Percentiles rank a stretch among this genome's conserved stretches.
Conservation (phyloP, 768 basidiomycete genomes). For the Artomyces pyxidatus region DNA sequence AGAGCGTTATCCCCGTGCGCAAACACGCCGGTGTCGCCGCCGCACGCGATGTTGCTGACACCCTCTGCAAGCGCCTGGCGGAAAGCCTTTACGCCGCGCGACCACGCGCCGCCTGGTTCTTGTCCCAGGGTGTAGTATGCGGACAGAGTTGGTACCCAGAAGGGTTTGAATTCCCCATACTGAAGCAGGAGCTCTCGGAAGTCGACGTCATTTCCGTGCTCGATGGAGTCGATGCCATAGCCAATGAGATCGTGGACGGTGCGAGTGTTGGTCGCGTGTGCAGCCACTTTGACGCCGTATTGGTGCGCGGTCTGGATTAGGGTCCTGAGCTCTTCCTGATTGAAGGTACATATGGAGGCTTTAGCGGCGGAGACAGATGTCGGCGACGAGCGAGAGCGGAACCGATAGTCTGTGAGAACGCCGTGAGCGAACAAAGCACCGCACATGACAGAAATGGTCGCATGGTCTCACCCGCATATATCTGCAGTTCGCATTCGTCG, state of each 20-base stretch:
- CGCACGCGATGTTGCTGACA: conserved; percentile 46
- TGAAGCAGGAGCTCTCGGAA: too few relatives aligned
- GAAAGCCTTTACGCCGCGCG: conserved; percentile 33
- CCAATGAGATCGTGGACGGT: conserved; percentile 26
- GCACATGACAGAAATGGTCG: background rate
- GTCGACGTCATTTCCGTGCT: conserved; percentile 39
- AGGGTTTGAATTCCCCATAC: too few relatives aligned
- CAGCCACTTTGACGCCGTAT: conserved; percentile 49
- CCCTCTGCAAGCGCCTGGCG: conserved; percentile 33
- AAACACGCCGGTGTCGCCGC: conserved; percentile 61
- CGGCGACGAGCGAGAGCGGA: conserved; percentile 36
- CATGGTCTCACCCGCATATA: conserved; percentile 30
- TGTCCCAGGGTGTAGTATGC: conserved; percentile 32
- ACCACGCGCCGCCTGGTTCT: conserved; percentile 27
- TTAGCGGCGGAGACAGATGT: conserved; percentile 31
- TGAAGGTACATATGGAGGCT: conserved; percentile 37
- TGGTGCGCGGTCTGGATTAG: conserved; percentile 46
- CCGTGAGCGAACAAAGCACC: background rate
- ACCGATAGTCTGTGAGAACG: conserved; percentile 38
- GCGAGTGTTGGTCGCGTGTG: conserved; percentile 37
- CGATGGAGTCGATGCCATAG: conserved; percentile 41
- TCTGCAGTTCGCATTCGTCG: conserved; percentile 24
- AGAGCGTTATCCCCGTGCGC: conserved; percentile 51
- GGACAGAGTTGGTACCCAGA: conserved; percentile 44
- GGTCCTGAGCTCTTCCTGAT: conserved; percentile 33